Evolutionary conservation across 495 filamentous ascomycete species (phyloP), one percentile per base, ranked within the genome.

Genomic region (Cladorrhinum samala): DNA sequence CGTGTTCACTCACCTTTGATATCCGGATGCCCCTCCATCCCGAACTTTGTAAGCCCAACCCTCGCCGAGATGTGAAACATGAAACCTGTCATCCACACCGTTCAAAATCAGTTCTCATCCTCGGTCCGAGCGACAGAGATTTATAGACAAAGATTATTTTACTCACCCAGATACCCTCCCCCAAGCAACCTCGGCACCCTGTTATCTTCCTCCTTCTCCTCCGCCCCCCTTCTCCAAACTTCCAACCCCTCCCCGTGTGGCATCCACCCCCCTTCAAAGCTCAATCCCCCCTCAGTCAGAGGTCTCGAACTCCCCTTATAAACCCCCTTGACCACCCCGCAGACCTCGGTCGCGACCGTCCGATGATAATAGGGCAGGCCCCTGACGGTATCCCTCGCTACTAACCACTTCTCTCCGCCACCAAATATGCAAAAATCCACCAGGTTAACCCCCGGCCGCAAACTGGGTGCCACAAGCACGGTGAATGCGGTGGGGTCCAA

Each of bases 361-460:
- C 85, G 79, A 58, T 88, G 85, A 54, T 85, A 88, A 77, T 83
- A 88, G 0, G 86, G 84, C 13, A 84, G n/a, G n/a, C n/a, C 82
- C 9, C 85, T 77, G 72, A 87, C 82, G 3, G 83, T 87, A 60
- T 82, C 74, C 58, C 83, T 78, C 0, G 69, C 71, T 9, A 86
- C 84, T 0, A 83, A 69, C 85, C 85, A 89, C 54, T 86, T 81
- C 3, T 84, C n/a, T n/a, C n/a, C n/a, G n/a, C n/a, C 83, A 19
- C 84, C 83, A 67, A 88, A 89, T 42, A 88, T 81, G 50, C 86
- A 84, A 59, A 89, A 86, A 66, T 89, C 85, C 0, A 83, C 83
- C 39, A 88, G 71, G 14, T 84, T 82, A 3, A 83, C 87, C 13
- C 83, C 84, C 1, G 77, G 67, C 17, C 56, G 55, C 30, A 64